Conservation (phyloP, 306 rosid species). For the Cucumis hystrix region DNA sequence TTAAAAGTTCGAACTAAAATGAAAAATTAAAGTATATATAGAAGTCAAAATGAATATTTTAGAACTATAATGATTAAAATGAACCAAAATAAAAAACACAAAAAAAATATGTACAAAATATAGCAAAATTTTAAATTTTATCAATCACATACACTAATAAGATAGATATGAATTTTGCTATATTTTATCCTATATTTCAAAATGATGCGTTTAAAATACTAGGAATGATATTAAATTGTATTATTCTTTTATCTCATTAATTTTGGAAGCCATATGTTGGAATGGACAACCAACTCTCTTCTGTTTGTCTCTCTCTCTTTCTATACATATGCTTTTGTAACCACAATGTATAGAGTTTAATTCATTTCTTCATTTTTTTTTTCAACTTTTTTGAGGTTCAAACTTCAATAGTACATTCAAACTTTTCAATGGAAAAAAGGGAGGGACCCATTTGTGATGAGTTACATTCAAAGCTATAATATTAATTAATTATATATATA, state of each 20-base stretch:
- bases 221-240: neutral
- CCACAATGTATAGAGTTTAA: neutral
- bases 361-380: neutral
- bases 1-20: no score
- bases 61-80: no score
- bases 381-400: neutral
- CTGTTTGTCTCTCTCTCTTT: neutral
- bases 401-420: neutral
- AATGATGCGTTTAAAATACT: no score
- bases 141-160: no score
- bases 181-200: no score
- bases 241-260: slow-evolving; percentile 26
- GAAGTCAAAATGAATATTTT: no score
- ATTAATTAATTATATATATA: neutral
- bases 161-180: no score
- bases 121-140: no score
- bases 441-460: neutral
- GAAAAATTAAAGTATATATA: no score
- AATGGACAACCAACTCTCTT: slow-evolving; percentile 42
- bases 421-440: neutral
- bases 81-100: no score
- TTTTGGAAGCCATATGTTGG: slow-evolving; percentile 52
- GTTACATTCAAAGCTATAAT: neutral
- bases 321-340: neutral
- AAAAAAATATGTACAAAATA: no score